Evolutionary conservation across 257 asterid species (phyloP), one percentile per base, ranked within the genome.

Genomic region (Solanum rostratum): DNA sequence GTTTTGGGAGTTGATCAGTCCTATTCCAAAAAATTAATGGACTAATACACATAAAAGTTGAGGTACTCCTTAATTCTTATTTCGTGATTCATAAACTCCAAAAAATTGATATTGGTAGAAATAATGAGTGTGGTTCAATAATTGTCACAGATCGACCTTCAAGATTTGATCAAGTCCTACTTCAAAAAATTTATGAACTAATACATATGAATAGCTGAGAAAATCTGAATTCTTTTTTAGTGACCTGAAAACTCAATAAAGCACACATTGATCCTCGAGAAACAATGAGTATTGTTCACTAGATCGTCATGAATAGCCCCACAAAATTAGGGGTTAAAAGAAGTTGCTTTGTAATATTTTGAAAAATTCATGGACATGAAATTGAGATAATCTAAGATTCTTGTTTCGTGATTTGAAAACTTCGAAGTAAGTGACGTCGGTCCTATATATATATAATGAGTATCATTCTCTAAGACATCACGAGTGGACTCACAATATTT

Each of bases 91-190:
- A 55, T 1, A 9, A 55, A 8, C 29, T 55, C 6, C 1, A 20
- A 2, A 55, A 55, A 55, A 3, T 0, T 5, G 14, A 55, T 13
- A 6, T 20, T 0, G 14, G 20, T 57, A 57, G n/a, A 57, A 57
- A 3, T 57, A 57, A 20, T 24, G 6, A 20, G 14, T 20, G 9
- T 20, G 0, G 3, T 57, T 57, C 27, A 57, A 57, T 57, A 20
- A 27, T 57, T 9, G 1, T 57, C 6, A 20, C 2, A 57, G 20
- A 20, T 57, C 27, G 29, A 57, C 63, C 63, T 57, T 9, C 6
- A 24, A 55, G n/a, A 55, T 55, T 20, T 55, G 6, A 0, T 55
- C 63, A 8, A n/a, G 0, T 57, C 63, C 9, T 20, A 20, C n/a
- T 20, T 20, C 14, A 57, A 1, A n/a, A 57, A 9, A 20, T 20